Base-by-base conservation (phyloP, 116 monocot species). In the Dioscorea cayenensis region DNA sequence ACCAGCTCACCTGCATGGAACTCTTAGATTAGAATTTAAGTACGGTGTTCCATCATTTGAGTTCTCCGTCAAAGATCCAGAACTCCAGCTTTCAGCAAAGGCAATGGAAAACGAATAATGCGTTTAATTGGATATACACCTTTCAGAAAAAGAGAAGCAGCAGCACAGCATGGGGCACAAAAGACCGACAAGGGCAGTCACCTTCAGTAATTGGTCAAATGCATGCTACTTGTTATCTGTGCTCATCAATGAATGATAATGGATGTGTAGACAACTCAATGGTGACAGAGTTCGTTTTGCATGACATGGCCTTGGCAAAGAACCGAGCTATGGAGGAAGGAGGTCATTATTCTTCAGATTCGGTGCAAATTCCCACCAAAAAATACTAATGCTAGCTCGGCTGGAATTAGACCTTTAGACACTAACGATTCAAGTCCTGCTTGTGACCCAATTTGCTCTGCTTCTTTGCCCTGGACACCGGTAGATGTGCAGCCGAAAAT, bases 71-170 rank as follows among this genome's bases (percentile, higher is more conserved):
- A 84, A 79, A 64, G 84, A 87, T 64, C 67, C 76, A 65, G 92
- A 89, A 51, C 84, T 84, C 75, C 49, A 80, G 74, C 66, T 95
- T 72, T 70, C 77, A 72, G 92, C 87, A 2, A 95, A 81, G n/a
- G 29, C 78, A 64, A 66, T 91, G 89, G 92, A 89, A 76, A 77
- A 73, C 84, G 11, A 81, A 84, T 20, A 85, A 79, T 71, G 82
- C 72, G 65, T 81, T 85, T 43, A 92, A 87, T 73, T 95, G 92
- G 89, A 77, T 89, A 14, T 95, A 89, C 72, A 95, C 92, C 22
- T 92, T 95, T 75, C 85, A 95, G 67, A 83, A 77, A n/a, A 91
- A 62, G 69, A 87, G 70, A 73, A 78, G 68, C 22, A 70, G 58
- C 68, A 78, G 59, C 21, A 76, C 37, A 23, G 75, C 52, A 25